A percentile compares a stretch with the other conserved stretches of the same genome.
These are phyloP conservation scores for Saxophila tyrrhenica DNA, from an alignment of 495 filamentous ascomycete species.

Conservation along the genomic window DNA sequence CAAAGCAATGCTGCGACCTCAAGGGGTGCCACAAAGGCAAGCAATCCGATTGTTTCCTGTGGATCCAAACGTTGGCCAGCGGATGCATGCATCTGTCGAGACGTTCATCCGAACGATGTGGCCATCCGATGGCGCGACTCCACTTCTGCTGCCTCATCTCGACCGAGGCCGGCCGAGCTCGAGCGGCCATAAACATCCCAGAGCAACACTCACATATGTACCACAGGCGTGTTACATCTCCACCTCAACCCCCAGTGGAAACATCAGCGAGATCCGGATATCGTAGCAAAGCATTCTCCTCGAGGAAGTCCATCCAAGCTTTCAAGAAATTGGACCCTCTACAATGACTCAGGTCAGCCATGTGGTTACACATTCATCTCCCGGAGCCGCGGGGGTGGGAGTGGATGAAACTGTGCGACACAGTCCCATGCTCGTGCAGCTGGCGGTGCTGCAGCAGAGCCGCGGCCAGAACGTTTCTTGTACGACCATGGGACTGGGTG, in stretches of 20 bases:
- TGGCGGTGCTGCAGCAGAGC: neutral
- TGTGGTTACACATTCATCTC: neutral
- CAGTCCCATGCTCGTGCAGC: neutral
- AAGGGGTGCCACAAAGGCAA: neutral
- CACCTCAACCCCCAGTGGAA: neutral
- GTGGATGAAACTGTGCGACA: neutral
- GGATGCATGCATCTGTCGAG: neutral
- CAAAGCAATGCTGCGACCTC: neutral
- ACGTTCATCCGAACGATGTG: neutral
- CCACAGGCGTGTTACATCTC: too few species aligned
- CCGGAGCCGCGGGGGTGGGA: too few species aligned
- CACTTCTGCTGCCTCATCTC: too few species aligned
- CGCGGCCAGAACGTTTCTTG: neutral
- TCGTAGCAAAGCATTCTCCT: conserved; percentile 71
- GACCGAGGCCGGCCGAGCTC: too few species aligned
- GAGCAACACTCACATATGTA: too few species aligned
- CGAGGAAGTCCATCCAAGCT: conserved; percentile 78
- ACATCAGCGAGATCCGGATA: conserved; percentile 53
- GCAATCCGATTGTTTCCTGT: neutral
- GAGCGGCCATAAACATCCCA: too few species aligned
- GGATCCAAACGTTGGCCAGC: too few species aligned
- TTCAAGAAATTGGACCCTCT: conserved; percentile 75
- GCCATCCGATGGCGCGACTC: neutral
- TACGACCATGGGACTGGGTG: neutral
- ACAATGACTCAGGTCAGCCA: conserved; percentile 11